Base-by-base conservation (phyloP, 2,329 filamentous ascomycete species). In the Aspergillus nomiae region DNA sequence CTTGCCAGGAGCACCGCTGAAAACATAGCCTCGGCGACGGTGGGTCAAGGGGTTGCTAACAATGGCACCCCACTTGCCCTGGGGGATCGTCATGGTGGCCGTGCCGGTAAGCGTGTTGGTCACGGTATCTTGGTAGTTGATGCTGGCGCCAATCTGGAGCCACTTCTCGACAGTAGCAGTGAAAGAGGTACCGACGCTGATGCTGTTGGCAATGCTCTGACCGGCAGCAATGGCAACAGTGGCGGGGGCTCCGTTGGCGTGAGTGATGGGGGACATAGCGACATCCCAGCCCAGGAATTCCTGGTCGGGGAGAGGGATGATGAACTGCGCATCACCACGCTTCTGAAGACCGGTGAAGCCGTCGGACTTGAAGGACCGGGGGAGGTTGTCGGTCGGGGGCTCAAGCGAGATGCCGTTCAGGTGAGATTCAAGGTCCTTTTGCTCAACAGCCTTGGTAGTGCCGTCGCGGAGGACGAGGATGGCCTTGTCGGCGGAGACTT, bases 221-320 rank as follows among this genome's bases (percentile, higher is more conserved):
- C 66, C 65, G 1, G 59, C 21, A 14, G 56, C 51, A 24, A 67
- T 66, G n/a, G 66, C 56, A 3, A 63, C 62, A 14, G 62, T 67
- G 26, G 62, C 64, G 24, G 58, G 56, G 21, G 62, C 65, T 24
- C 62, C 58, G 58, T 68, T 68, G 55, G 66, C 66, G 38, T 67
- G 65, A 6, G 56, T 51, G 21, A 68, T 51, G 50, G 65, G 62
- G 19, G 66, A 68, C 66, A 68, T 68, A 36, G 65, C 34, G 24
- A 67, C 61, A 46, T 68, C 65, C 66, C 66, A 68, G 57, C 65
- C 65, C 16, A 68, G 66, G 38, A 68, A 68, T 43, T 67, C 63
- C 12, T 59, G 46, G 24, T 67, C 65, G 11, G 65, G 65, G 5
- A 67, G 65, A 4, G 60, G 60, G 4, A 68, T 67, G 36, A 68